phyloP scores from a whole-genome alignment of 116 monocot genomes.

The Posidonia oceanica region DNA sequence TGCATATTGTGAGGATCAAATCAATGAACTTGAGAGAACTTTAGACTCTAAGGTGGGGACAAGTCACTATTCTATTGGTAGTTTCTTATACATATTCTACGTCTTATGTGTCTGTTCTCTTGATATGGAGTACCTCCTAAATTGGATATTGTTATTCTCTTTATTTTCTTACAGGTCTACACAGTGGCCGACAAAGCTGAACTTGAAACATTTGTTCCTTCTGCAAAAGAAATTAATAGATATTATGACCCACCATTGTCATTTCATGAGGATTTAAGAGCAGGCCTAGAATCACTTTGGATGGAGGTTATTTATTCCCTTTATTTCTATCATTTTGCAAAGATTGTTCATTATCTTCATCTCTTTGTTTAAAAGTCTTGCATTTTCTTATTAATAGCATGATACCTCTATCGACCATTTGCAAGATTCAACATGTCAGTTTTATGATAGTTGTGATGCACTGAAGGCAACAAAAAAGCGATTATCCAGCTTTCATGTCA shows the following conservation, averaged over 20 bases:
- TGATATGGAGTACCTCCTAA: too few relatives aligned
- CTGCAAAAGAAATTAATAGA: conserved; percentile 44
- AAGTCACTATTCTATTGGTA: too few relatives aligned
- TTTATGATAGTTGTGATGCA: conserved; percentile 30
- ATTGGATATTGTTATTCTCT: background rate
- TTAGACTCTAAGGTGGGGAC: conserved; percentile 67
- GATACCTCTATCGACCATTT: conserved; percentile 30
- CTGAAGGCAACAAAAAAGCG: conserved; percentile 31
- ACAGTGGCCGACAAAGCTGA: conserved; percentile 58
- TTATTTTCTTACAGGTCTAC: conserved; percentile 43
- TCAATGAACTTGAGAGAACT: conserved; percentile 62
- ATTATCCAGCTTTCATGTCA: conserved; percentile 32
- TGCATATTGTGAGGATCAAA: conserved; percentile 60
- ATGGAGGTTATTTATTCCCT: conserved; percentile 26
- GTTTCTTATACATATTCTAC: background rate
- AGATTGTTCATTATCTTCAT: background rate
- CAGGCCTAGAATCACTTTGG: conserved; percentile 26
- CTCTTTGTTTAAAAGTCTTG: background rate
- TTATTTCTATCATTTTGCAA: background rate
- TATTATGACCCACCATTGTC: conserved; percentile 42
- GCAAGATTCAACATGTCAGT: conserved; percentile 20
- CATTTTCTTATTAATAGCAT: conserved; percentile 37
- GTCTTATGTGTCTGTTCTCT: background rate
- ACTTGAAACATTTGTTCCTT: conserved; percentile 48
- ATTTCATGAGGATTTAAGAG: conserved; percentile 36